These are phyloP conservation scores for Hordeum marinum DNA, from an alignment of 176 grass and related monocot genomes.

Conservation along the genomic window DNA sequence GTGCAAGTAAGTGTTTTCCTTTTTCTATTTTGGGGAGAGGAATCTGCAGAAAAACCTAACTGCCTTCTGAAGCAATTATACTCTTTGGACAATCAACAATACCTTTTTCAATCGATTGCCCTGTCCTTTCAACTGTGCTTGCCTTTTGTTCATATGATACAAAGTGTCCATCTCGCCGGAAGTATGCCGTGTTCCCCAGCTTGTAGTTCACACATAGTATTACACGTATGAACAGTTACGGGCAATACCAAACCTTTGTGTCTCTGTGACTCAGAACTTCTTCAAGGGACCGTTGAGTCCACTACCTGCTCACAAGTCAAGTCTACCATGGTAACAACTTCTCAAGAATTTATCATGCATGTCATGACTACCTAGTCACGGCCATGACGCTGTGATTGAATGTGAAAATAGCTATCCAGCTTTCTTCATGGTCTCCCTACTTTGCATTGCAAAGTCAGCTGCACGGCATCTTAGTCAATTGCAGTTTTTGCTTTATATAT, in stretches of 20 bases:
- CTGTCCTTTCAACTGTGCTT: neutral
- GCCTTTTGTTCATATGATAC: neutral
- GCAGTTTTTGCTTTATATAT: neutral
- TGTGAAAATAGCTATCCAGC: neutral
- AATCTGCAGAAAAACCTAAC: neutral
- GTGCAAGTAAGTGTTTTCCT: conserved; percentile 13
- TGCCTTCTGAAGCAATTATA: conserved; percentile 27
- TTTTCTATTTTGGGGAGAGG: neutral
- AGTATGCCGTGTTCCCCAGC: neutral
- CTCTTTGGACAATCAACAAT: neutral
- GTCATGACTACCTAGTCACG: neutral
- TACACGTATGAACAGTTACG: too few relatives aligned
- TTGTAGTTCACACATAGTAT: too few relatives aligned
- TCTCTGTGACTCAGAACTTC: too few relatives aligned
- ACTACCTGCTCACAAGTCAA: too few relatives aligned
- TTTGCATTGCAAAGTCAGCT: conserved; percentile 22
- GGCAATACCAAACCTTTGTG: too few relatives aligned
- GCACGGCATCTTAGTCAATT: conserved; percentile 15
- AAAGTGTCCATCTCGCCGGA: neutral
- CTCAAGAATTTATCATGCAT: too few relatives aligned
- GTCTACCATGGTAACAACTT: too few relatives aligned
- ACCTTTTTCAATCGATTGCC: neutral
- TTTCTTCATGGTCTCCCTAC: conserved; percentile 22
- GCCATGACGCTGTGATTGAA: neutral
- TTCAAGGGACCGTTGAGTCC: too few relatives aligned